Conservation (phyloP, 2,329 filamentous ascomycete species). For the Aspergillus sojae region DNA sequence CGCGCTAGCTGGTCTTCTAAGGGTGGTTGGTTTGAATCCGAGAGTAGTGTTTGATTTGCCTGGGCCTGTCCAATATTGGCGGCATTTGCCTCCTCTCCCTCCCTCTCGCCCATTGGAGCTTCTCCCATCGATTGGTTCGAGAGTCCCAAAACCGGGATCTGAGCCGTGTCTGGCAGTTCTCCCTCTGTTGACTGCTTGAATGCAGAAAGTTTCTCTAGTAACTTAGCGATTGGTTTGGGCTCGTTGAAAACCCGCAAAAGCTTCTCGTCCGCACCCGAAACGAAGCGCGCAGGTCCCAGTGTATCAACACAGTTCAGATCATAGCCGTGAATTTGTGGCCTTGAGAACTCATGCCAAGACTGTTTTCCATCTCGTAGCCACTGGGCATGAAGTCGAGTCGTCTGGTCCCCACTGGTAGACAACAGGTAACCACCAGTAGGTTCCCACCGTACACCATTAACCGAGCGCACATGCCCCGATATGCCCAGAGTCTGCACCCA, state of each 20-base stretch:
- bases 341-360: constrained; percentile 94
- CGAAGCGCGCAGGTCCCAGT: constrained; percentile 73
- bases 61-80: constrained; percentile 21
- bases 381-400: constrained; percentile 79
- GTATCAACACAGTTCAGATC: constrained; percentile 92
- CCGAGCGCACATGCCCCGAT: constrained; percentile 79
- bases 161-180: constrained; percentile 79
- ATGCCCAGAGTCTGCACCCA: constrained; percentile 80
- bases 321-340: constrained; percentile 97
- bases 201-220: constrained; percentile 70
- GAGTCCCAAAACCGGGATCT: constrained; percentile 90
- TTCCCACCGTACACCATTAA: constrained; percentile 84
- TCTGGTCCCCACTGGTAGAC: constrained; percentile 90
- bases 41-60: constrained; percentile 24
- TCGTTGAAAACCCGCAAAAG: constrained; percentile 94
- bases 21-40: constrained; percentile 73
- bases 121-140: constrained; percentile 86
- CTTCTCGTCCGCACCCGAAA: constrained; percentile 96
- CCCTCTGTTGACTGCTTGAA: constrained; percentile 49
- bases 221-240: constrained; percentile 76
- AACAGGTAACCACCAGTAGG: constrained; percentile 79
- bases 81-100: constrained; percentile 48
- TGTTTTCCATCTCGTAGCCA: constrained; percentile 62
- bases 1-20: constrained; percentile 87
- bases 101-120: constrained; percentile 36